Base-by-base conservation (phyloP, 2,329 filamentous ascomycete species). In the Aspergillus fumigatus region DNA sequence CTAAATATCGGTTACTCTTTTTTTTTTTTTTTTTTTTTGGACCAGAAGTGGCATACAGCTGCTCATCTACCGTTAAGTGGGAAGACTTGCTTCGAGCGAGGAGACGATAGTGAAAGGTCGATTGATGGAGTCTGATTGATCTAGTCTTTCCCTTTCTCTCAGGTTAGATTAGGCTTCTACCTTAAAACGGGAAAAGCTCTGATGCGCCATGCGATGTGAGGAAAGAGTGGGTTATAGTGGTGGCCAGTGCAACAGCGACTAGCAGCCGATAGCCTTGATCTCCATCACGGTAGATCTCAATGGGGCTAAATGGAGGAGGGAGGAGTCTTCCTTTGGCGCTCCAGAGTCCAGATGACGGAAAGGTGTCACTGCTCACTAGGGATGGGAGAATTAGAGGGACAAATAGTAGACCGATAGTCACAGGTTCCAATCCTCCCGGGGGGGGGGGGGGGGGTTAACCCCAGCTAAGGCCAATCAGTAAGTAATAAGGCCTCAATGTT, bases 211-310 rank as follows among this genome's bases (percentile, higher is more conserved):
- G 23, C 52, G 52, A 54, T 51, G 55, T 41, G 52, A 58, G 53
- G 48, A 55, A 52, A 53, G 56, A 58, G 59, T 59, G 51, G 59
- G 58, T 61, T 64, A 56, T 55, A 14, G 32, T 35, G 58, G 63
- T 70, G 69, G 68, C 67, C 70, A 66, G 64, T 71, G 68, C 67
- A 63, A 65, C 48, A 43, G 40, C 41, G 59, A 67, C 65, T 72
- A 72, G 67, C 65, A 67, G 59, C 64, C 66, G 67, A 71, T 72
- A 70, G 68, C 70, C 62, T 64, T 68, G 69, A 71, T 71, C 67
- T 70, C 62, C 67, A 60, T 67, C 60, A 66, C 61, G 58, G 68
- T 62, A 68, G 68, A 71, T 72, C 69, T 64, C 58, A 32, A 47
- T 47, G 43, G 19, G 17, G 43, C 7, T 23, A 47, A 21, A 45